phyloP scores from a whole-genome alignment of 331 rosid species.

The Quercus phellos region DNA sequence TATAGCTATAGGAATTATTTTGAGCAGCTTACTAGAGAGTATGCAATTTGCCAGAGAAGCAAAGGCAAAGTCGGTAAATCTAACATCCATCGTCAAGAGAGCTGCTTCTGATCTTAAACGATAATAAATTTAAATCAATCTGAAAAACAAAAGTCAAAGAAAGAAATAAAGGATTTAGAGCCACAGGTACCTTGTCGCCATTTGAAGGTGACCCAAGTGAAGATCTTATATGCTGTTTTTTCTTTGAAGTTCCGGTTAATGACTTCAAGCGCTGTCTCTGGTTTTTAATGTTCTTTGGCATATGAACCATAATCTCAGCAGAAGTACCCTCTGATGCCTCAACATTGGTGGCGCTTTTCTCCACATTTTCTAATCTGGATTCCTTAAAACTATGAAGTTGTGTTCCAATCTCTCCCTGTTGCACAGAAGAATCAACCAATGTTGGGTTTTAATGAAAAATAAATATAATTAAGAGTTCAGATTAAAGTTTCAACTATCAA shows the following conservation, averaged over 20 bases:
- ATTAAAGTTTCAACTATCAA: neutral
- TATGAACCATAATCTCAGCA: slow-evolving; percentile 20
- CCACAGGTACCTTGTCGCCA: slow-evolving; percentile 44
- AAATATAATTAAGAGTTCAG: no score
- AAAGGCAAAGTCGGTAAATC: neutral
- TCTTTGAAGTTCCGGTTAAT: slow-evolving; percentile 30
- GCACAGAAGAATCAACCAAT: slow-evolving; percentile 15
- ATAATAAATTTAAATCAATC: neutral
- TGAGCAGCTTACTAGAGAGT: neutral
- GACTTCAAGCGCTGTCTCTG: slow-evolving; percentile 38
- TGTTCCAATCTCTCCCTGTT: slow-evolving; percentile 40
- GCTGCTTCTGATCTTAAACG: neutral
- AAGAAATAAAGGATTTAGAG: neutral
- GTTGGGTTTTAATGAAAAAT: neutral
- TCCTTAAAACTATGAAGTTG: slow-evolving; percentile 31
- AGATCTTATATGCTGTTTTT: slow-evolving; percentile 35
- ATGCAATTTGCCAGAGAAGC: neutral
- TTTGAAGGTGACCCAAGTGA: slow-evolving; percentile 30
- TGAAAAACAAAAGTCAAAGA: neutral
- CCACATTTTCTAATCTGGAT: slow-evolving; percentile 32
- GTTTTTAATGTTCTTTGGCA: slow-evolving; percentile 20
- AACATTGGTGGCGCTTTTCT: slow-evolving; percentile 28
- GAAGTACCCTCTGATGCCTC: slow-evolving; percentile 36
- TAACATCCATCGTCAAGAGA: no score
- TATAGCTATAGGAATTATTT: neutral